Evolutionary conservation across 495 filamentous ascomycete species (phyloP).

Genomic region (Oleoguttula mirabilis): DNA sequence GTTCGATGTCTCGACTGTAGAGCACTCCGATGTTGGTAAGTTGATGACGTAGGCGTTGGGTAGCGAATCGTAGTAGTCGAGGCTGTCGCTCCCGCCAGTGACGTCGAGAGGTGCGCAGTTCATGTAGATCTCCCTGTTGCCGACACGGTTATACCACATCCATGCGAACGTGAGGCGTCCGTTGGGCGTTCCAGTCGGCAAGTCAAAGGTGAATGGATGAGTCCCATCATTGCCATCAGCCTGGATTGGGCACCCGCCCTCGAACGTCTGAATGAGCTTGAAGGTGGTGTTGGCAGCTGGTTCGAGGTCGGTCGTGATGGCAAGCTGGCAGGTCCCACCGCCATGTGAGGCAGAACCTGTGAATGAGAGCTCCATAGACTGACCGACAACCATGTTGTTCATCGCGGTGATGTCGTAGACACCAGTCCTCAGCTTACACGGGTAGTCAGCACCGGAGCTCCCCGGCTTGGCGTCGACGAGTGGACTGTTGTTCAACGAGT

Average conservation of each 20-base stretch:
- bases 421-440: slow-evolving; percentile 52
- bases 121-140: slow-evolving; percentile 49
- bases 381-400: slow-evolving; percentile 43
- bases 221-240: slow-evolving; percentile 29
- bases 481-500: slow-evolving; percentile 47
- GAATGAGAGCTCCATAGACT: slow-evolving; percentile 41
- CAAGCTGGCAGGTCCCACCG: slow-evolving; percentile 78
- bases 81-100: slow-evolving; percentile 29
- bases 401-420: slow-evolving; percentile 32
- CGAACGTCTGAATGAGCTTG: slow-evolving; percentile 71
- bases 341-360: slow-evolving; percentile 58
- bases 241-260: slow-evolving; percentile 61
- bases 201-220: slow-evolving; percentile 40
- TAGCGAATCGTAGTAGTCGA: slow-evolving; percentile 26
- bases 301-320: slow-evolving; percentile 57
- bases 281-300: slow-evolving; percentile 49
- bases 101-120: slow-evolving; percentile 45
- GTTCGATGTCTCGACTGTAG: neutral
- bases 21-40: slow-evolving; percentile 26
- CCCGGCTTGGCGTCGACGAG: slow-evolving; percentile 39
- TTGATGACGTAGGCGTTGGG: slow-evolving; percentile 52
- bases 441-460: slow-evolving; percentile 45
- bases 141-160: slow-evolving; percentile 39
- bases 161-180: slow-evolving; percentile 43
- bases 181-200: slow-evolving; percentile 45